Conservation (phyloP, 306 rosid species). For the Vigna mungo region DNA sequence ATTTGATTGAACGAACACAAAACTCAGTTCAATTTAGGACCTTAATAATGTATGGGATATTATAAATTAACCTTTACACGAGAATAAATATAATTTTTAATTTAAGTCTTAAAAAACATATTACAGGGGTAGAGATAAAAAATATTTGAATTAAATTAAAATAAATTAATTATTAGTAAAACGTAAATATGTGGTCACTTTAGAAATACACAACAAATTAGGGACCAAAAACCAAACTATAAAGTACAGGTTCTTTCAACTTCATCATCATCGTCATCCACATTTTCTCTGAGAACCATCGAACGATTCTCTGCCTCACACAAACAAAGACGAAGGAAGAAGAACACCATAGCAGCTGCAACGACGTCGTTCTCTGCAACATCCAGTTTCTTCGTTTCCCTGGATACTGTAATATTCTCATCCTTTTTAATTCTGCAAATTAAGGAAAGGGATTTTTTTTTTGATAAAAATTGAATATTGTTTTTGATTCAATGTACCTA, state of each 20-base stretch:
- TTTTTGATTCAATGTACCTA: constrained; percentile 9
- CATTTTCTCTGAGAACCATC: constrained; percentile 32
- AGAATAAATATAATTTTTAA: too few relatives aligned
- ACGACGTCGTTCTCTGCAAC: constrained; percentile 20
- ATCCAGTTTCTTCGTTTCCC: constrained; percentile 23
- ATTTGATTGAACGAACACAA: too few relatives aligned
- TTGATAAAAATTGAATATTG: constrained; percentile 12
- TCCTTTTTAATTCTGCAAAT: not conserved
- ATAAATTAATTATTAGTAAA: not conserved
- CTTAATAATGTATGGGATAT: too few relatives aligned
- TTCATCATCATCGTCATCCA: constrained; percentile 33
- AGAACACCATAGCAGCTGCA: not conserved
- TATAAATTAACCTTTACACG: too few relatives aligned
- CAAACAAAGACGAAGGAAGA: constrained; percentile 15
- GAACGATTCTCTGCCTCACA: constrained; percentile 7
- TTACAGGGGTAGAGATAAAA: not conserved
- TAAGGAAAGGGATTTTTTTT: not conserved
- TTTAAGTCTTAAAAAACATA: too few relatives aligned
- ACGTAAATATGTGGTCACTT: not conserved
- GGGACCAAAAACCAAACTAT: constrained; percentile 34
- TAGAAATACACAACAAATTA: not conserved
- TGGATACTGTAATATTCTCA: constrained; percentile 31
- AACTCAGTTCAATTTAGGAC: too few relatives aligned
- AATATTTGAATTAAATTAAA: too few relatives aligned
- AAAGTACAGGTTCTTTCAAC: constrained; percentile 26